These are phyloP conservation scores for Globisporangium barbulae DNA, from an alignment of 352 stramenopile species.

Conservation along the genomic window DNA sequence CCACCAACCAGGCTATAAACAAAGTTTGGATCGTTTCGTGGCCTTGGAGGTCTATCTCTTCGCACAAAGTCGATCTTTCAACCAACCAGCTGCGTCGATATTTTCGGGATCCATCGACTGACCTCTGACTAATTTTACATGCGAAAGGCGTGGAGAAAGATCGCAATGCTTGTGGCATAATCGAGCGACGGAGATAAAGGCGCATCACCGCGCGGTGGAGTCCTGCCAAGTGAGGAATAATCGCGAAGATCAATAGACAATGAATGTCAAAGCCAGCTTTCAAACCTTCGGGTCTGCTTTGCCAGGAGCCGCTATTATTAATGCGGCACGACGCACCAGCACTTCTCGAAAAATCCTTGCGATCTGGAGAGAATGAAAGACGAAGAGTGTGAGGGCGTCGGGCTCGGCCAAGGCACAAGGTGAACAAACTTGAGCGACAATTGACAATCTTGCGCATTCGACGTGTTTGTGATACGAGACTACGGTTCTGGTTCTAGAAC, in stretches of 20 bases:
- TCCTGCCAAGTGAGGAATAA: neutral
- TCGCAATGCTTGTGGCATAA: neutral
- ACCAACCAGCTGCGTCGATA: neutral
- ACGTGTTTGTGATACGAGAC: neutral
- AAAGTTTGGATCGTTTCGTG: slow-evolving; percentile 2
- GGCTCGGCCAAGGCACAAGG: too few species aligned
- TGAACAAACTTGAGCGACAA: neutral
- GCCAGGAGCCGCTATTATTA: too few species aligned
- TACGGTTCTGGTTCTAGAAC: neutral
- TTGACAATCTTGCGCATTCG: neutral
- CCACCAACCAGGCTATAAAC: neutral
- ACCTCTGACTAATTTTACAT: neutral
- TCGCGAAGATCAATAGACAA: neutral
- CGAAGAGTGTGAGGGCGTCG: too few species aligned
- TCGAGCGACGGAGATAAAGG: neutral
- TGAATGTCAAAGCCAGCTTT: too few species aligned
- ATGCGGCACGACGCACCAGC: too few species aligned
- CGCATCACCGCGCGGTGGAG: too few species aligned
- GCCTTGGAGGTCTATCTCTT: neutral
- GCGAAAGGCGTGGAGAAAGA: neutral
- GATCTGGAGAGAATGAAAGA: too few species aligned
- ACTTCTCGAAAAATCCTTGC: too few species aligned
- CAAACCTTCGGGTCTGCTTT: too few species aligned
- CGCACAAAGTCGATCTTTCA: neutral
- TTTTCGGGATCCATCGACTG: neutral